These are phyloP conservation scores for Diospyros kaki DNA, from an alignment of 148 eudicot species.

Conservation along the genomic window DNA sequence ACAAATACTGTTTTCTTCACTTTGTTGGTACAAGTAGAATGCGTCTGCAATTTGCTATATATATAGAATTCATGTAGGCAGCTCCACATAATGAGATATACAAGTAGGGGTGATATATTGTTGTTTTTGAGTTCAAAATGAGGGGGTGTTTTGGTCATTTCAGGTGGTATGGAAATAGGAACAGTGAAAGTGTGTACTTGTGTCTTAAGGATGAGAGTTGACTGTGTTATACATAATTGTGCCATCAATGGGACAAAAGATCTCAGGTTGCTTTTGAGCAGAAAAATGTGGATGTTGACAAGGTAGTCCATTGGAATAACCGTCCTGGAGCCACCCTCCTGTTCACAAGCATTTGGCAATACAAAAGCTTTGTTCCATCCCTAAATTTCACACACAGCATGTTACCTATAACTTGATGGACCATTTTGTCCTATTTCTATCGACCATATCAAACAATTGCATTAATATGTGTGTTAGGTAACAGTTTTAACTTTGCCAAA, in stretches of 20 bases:
- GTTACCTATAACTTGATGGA: too few species aligned
- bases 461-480: too few species aligned
- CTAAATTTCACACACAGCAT: too few species aligned
- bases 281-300: neutral
- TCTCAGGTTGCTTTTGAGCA: neutral
- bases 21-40: too few species aligned
- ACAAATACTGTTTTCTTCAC: too few species aligned
- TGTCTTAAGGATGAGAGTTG: neutral
- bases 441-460: too few species aligned
- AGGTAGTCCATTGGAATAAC: neutral
- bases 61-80: neutral
- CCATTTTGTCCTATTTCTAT: too few species aligned
- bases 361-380: too few species aligned
- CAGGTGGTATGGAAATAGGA: neutral
- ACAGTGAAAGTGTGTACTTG: neutral
- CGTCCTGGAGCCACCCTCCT: neutral
- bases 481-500: too few species aligned
- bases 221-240: neutral
- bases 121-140: neutral
- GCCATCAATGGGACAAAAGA: neutral
- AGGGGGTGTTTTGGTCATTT: slow-evolving; percentile 10
- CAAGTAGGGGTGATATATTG: neutral
- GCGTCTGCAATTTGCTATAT: neutral
- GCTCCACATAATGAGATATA: neutral
- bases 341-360: too few species aligned